A percentile compares a stretch with the other conserved stretches of the same genome.
These are phyloP conservation scores for Escallonia rubra DNA, from an alignment of 129 eudicot genomes.

Conservation along the genomic window DNA sequence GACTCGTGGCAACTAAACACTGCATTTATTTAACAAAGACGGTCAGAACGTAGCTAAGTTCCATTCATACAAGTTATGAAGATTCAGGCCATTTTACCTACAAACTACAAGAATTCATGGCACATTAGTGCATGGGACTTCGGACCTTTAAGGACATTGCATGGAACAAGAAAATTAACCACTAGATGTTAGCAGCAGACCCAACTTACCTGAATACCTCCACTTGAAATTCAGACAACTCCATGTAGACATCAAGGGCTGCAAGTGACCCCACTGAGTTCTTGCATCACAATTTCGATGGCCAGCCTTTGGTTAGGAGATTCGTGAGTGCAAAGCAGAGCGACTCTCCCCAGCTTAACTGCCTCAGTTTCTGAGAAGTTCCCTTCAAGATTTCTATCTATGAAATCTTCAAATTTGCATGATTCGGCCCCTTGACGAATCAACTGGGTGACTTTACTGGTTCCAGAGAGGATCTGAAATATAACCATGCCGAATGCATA, in stretches of 20 bases:
- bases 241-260: constrained; percentile 18
- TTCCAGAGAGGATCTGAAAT: constrained; percentile 77
- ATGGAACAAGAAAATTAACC: no score
- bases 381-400: constrained; percentile 68
- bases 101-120: constrained; percentile 2
- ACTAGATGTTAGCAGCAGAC: no score
- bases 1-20: no score
- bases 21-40: no score
- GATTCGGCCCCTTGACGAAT: constrained; percentile 67
- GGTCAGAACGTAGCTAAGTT: no score
- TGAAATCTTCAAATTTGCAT: constrained; percentile 57
- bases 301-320: constrained; percentile 55
- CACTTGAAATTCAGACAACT: neutral
- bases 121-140: neutral
- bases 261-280: constrained; percentile 33
- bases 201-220: constrained; percentile 5
- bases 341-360: constrained; percentile 57
- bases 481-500: constrained; percentile 79
- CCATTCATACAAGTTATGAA: no score
- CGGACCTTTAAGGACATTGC: neutral
- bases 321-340: constrained; percentile 76
- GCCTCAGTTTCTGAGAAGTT: constrained; percentile 66
- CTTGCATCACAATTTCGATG: constrained; percentile 49
- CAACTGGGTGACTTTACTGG: constrained; percentile 33
- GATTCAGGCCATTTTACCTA: no score